phyloP scores from a whole-genome alignment of 192 early-diverging fungal species.

The Physocladia obscura region DNA sequence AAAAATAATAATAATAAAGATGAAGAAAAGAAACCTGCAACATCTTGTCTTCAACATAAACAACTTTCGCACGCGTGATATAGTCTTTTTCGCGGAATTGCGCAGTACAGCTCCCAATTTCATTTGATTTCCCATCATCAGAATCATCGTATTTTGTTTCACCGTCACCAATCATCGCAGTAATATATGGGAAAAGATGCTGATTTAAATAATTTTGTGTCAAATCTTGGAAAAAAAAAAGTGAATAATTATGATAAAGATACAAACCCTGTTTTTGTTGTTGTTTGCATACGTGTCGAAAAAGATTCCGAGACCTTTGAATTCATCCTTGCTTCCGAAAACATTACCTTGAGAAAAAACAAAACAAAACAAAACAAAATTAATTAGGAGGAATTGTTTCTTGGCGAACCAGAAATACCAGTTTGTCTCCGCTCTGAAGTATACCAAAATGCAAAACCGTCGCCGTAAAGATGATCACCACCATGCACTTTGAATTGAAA shows the following conservation, averaged over 20 bases:
- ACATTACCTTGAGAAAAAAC: constrained; percentile 65
- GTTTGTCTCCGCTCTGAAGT: constrained; percentile 62
- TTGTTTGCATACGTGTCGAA: constrained; percentile 96
- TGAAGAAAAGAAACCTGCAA: constrained; percentile 39
- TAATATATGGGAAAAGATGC: constrained; percentile 83
- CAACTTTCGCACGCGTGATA: constrained; percentile 66
- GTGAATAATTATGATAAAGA: not conserved
- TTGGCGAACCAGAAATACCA: constrained; percentile 28
- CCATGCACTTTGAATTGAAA: constrained; percentile 91
- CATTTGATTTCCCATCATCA: constrained; percentile 76
- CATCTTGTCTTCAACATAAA: constrained; percentile 69
- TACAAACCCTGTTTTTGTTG: constrained; percentile 47
- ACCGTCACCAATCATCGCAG: constrained; percentile 93
- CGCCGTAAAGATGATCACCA: constrained; percentile 78
- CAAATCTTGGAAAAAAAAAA: not conserved
- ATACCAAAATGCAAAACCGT: constrained; percentile 96
- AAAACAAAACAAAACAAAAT: constrained; percentile 10
- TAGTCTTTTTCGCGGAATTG: constrained; percentile 73
- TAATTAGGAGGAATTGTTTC: too few relatives aligned
- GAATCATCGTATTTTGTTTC: constrained; percentile 79
- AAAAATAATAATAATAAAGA: constrained; percentile 42
- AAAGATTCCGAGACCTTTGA: constrained; percentile 90
- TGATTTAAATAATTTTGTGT: constrained; percentile 5
- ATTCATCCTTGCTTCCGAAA: constrained; percentile 84
- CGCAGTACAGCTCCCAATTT: constrained; percentile 52